These are phyloP conservation scores for Russula virescens DNA, from an alignment of 768 basidiomycete genomes.

Conservation along the genomic window DNA sequence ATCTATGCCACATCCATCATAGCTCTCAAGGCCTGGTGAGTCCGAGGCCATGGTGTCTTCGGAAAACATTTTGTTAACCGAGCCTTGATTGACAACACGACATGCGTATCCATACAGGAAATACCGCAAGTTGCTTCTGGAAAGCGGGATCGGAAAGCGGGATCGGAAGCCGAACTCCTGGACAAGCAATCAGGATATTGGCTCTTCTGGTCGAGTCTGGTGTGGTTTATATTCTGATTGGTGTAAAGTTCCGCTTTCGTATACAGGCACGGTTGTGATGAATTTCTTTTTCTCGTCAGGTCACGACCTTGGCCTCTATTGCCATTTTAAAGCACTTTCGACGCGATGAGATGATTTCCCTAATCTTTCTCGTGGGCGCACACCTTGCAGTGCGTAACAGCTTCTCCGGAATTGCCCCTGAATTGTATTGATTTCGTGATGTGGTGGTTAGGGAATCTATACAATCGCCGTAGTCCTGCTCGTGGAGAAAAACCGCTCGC, in stretches of 20 bases:
- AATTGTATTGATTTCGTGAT: neutral
- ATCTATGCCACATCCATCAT: conserved; percentile 5
- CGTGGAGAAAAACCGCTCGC: neutral
- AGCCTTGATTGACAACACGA: too few relatives aligned
- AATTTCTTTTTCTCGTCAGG: too few relatives aligned
- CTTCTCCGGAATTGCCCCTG: neutral
- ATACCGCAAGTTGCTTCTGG: neutral
- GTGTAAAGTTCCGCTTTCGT: neutral
- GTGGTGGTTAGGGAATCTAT: conserved; percentile 7
- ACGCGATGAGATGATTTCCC: too few relatives aligned
- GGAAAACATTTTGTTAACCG: too few relatives aligned
- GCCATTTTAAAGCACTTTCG: too few relatives aligned
- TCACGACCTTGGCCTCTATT: too few relatives aligned
- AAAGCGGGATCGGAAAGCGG: too few relatives aligned
- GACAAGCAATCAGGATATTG: neutral
- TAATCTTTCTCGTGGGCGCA: too few relatives aligned
- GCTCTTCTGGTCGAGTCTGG: conserved; percentile 6
- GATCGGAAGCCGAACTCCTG: too few relatives aligned
- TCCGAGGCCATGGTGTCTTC: too few relatives aligned
- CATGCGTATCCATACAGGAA: neutral
- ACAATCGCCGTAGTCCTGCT: conserved; percentile 3
- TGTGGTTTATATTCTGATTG: conserved; percentile 2
- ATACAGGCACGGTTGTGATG: too few relatives aligned
- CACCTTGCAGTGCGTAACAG: neutral
- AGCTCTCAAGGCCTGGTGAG: neutral